A percentile compares a stretch with the other conserved stretches of the same genome.
These are phyloP conservation scores for Penicillium sp. DNA, from an alignment of 2,329 filamentous ascomycete genomes.

Conservation along the genomic window DNA sequence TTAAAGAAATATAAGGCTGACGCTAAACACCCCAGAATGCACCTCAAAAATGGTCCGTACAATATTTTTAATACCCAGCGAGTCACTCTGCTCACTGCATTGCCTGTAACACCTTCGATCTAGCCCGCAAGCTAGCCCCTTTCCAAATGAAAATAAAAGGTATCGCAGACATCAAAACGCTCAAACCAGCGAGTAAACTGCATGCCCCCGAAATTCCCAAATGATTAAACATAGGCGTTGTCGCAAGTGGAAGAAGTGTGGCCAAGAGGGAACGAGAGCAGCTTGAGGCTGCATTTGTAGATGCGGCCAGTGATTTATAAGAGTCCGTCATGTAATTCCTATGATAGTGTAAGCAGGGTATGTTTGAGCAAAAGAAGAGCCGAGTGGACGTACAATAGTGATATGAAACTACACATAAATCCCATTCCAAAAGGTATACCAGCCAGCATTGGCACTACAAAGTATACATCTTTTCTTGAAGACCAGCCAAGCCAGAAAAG, in stretches of 20 bases:
- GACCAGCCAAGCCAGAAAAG: slow-evolving; percentile 59
- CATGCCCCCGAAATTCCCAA: slow-evolving; percentile 41
- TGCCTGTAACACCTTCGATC: not conserved
- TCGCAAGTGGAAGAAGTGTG: slow-evolving; percentile 52
- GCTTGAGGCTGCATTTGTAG: slow-evolving; percentile 52
- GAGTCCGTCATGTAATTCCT: slow-evolving; percentile 65
- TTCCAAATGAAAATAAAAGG: slow-evolving; percentile 37
- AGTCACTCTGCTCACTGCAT: not conserved
- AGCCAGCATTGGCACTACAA: slow-evolving; percentile 56
- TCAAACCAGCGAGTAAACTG: slow-evolving; percentile 37
- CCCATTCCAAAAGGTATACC: slow-evolving; percentile 60
- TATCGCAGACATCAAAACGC: slow-evolving; percentile 36
- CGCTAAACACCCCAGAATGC: too few relatives aligned
- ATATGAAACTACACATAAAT: slow-evolving; percentile 62
- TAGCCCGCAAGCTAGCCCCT: slow-evolving; percentile 21
- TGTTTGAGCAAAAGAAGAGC: not conserved
- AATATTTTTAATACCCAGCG: not conserved
- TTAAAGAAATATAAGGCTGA: too few relatives aligned
- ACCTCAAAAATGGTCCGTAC: too few relatives aligned
- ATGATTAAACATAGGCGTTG: slow-evolving; percentile 33
- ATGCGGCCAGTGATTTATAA: slow-evolving; percentile 62
- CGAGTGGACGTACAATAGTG: slow-evolving; percentile 32
- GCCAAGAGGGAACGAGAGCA: slow-evolving; percentile 50
- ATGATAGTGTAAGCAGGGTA: not conserved
- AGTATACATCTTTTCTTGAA: slow-evolving; percentile 46